Evolutionary conservation across 495 filamentous ascomycete genomes (phyloP).

Genomic region (Cercophora sp.): DNA sequence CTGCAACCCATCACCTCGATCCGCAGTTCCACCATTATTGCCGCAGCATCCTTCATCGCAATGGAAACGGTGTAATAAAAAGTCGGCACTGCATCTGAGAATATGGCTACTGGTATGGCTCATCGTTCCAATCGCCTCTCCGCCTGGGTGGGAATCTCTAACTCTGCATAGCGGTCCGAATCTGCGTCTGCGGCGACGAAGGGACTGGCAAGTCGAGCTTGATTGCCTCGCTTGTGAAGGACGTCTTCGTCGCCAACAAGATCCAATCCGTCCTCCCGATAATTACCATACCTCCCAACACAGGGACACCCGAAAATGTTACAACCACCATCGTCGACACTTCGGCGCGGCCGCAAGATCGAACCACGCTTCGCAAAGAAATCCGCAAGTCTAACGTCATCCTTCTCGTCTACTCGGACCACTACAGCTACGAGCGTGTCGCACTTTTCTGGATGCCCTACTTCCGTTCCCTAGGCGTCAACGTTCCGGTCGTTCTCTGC

Average conservation of each 20-base stretch:
- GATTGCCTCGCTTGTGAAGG: constrained; percentile 82
- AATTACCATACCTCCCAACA: constrained; percentile 84
- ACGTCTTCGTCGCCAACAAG: constrained; percentile 87
- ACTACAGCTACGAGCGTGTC: constrained; percentile 97
- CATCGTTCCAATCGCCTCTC: neutral
- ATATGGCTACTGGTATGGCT: constrained; percentile 12
- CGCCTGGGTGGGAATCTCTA: constrained; percentile 1
- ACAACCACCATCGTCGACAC: constrained; percentile 96
- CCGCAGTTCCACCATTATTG: neutral
- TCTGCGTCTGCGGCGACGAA: constrained; percentile 96
- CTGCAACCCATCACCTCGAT: neutral
- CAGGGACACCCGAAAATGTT: constrained; percentile 89
- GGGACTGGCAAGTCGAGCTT: constrained; percentile 66
- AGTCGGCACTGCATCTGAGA: too few species aligned
- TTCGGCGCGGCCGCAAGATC: constrained; percentile 89
- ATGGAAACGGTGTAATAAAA: neutral
- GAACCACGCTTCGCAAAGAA: constrained; percentile 81
- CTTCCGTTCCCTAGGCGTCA: constrained; percentile 93
- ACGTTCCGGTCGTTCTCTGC: constrained; percentile 95
- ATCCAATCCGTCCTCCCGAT: constrained; percentile 92
- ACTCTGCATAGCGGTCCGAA: constrained; percentile 60
- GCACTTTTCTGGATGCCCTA: constrained; percentile 97
- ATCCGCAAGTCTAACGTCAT: constrained; percentile 97
- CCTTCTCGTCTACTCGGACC: constrained; percentile 93
- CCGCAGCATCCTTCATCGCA: neutral